Evolutionary conservation across 257 asterid species (phyloP), one percentile per base, ranked within the genome.

Genomic region (Fraxinus anomala): DNA sequence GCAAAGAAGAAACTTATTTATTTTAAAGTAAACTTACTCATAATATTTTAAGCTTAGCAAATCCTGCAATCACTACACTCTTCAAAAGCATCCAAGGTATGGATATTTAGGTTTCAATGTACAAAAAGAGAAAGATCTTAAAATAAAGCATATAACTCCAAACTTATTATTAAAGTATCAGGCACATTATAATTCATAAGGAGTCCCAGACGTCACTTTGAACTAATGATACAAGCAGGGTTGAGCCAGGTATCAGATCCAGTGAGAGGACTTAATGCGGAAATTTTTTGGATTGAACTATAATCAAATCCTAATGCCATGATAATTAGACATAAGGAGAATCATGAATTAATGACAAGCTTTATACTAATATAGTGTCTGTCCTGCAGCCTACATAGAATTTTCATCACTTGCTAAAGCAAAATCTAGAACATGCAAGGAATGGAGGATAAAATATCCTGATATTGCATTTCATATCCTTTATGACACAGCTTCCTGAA

Each of bases 31-130:
- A 47, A 4, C 56, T 47, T 14, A 47, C 6, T 14, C n/a, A 14
- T 14, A 47, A 47, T 13, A 3, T 47, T 47, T 47, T 14, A 47
- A 47, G 6, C 56, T 3, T 47, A 47, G 56, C 6, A 0, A 47
- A 47, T 30, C 42, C 44, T 75, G 59, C 76, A 75, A 19, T 73
- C 74, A 75, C 44, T 73, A 56, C 72, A 72, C 51, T 23, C 51
- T 33, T 42, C 34, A 80, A 37, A 66, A 12, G 59, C 54, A 44
- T 59, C 63, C 26, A 8, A 26, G 72, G 40, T 3, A 42, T 17
- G 16, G 75, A 80, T 42, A 16, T 21, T 51, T 59, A 37, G 49
- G 21, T 24, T 39, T 78, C 56, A 68, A 34, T 73, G 72, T 51
- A 34, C 40, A 36, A 44, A 19, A 69, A 61, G 42, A 68, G 63